phyloP scores from a whole-genome alignment of 768 basidiomycete genomes.

The Roridomyces roridus region DNA sequence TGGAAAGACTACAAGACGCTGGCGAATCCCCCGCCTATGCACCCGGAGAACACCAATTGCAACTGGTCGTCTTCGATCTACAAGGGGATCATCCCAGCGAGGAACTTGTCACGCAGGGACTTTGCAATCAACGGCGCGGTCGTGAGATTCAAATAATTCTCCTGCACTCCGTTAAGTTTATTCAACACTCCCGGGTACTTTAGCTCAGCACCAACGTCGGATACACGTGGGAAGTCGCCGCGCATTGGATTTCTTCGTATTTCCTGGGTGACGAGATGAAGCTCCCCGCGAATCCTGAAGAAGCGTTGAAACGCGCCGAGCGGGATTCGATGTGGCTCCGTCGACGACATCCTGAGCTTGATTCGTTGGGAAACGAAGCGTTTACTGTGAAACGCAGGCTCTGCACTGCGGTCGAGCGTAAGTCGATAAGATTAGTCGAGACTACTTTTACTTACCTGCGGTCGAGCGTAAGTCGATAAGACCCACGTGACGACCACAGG shows the following conservation, averaged over 20 bases:
- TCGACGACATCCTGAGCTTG: conserved; percentile 60
- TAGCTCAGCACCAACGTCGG: conserved; percentile 64
- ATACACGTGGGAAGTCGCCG: conserved; percentile 56
- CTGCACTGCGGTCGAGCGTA: no score
- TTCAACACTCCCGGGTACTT: neutral
- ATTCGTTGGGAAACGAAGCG: no score
- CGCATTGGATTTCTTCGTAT: conserved; percentile 74
- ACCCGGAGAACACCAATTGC: conserved; percentile 35
- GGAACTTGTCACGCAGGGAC: conserved; percentile 58
- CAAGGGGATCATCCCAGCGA: conserved; percentile 66
- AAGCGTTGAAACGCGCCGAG: conserved; percentile 50
- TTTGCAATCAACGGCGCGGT: conserved; percentile 70
- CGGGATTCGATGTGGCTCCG: conserved; percentile 57
- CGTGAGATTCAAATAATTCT: conserved; percentile 47
- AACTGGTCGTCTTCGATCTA: conserved; percentile 58
- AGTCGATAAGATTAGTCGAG: no score
- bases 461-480: no score
- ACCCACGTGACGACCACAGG: no score
- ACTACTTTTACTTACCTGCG: no score
- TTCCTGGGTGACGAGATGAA: conserved; percentile 61
- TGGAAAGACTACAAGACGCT: conserved; percentile 50
- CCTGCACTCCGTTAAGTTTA: neutral
- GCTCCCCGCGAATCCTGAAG: conserved; percentile 52
- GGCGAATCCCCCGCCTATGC: conserved; percentile 44
- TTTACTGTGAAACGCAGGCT: no score